Base-by-base conservation (phyloP, 768 basidiomycete genomes). In the Lepiota brunneoincarnata region DNA sequence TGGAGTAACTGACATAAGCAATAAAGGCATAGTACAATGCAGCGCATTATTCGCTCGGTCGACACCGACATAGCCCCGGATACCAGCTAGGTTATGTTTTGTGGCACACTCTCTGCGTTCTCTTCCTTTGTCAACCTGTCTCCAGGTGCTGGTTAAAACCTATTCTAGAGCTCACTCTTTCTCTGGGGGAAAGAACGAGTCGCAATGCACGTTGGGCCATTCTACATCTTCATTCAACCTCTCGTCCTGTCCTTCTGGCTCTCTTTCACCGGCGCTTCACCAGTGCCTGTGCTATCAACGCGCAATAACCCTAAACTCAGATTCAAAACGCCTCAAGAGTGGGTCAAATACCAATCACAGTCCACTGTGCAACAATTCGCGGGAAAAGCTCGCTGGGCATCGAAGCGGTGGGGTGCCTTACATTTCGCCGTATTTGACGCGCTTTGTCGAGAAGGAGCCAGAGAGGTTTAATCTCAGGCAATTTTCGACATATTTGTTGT, bases 321-420 rank as follows among this genome's bases (percentile, higher is more conserved):
- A 41, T 54, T 54, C 53, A 41, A 47, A 39, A 31, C 39, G 35
- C 48, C 47, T 15, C 39, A 45, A 31, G 18, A 47, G 20, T 48
- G 45, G 53, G 41, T 40, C 20, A 24, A 54, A 28, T 26, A 40
- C 3, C 37, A 36, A 24, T 54, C 53, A 5, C 40, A 54, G n/a
- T 4, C 24, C 38, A 1, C 11, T 54, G 4, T 54, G 53, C 45
- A 12, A 20, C 0, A 3, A 39, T 34, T 11, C 36, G 34, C 17
- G 38, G 18, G 4, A 21, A 9, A 21, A 26, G 1, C 14, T 15
- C 1, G 38, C 1, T n/a, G 35, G 28, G 21, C 36, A 20, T 18
- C 21, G 15, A 18, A 31, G 14, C 4, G 12, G 46, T 5, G 20
- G 48, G 31, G 31, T 2, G 31, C 31, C 31, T 17, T 54, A 54